Conservation (phyloP, 108 stramenopile genomes). For the Discostella pseudostelligera region DNA sequence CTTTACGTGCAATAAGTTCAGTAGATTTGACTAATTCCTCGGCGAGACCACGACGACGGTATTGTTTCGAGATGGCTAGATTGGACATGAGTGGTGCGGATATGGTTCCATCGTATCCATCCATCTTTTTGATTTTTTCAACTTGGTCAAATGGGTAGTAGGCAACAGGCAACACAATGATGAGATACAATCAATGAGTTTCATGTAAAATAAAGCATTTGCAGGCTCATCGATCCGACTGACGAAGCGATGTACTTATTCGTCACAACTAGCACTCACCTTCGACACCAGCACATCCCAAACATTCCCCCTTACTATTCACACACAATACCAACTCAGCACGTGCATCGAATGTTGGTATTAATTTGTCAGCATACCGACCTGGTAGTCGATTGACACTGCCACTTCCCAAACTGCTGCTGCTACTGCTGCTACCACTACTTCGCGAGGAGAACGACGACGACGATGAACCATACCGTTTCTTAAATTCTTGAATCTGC, state of each 20-base stretch:
- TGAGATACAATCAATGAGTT: no score
- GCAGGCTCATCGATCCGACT: no score
- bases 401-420: not conserved
- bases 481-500: slow-evolving; percentile 71
- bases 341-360: slow-evolving; percentile 16
- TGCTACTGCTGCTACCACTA: not conserved
- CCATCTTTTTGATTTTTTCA: slow-evolving; percentile 36
- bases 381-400: slow-evolving; percentile 34
- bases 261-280: slow-evolving; percentile 26
- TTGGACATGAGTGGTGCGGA: slow-evolving; percentile 74
- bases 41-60: slow-evolving; percentile 68
- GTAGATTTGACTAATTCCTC: slow-evolving; percentile 64
- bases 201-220: no score
- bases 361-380: slow-evolving; percentile 42
- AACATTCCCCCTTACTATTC: slow-evolving; percentile 36
- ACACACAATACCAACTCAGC: slow-evolving; percentile 35
- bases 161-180: not conserved
- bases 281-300: slow-evolving; percentile 78
- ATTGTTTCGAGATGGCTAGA: slow-evolving; percentile 62
- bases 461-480: slow-evolving; percentile 51
- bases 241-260: not conserved
- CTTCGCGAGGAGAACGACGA: not conserved
- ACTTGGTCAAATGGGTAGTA: not conserved
- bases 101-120: slow-evolving; percentile 24
- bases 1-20: slow-evolving; percentile 58